Base-by-base conservation (phyloP, 768 basidiomycete genomes). In the Psilocybe subaeruginosa region DNA sequence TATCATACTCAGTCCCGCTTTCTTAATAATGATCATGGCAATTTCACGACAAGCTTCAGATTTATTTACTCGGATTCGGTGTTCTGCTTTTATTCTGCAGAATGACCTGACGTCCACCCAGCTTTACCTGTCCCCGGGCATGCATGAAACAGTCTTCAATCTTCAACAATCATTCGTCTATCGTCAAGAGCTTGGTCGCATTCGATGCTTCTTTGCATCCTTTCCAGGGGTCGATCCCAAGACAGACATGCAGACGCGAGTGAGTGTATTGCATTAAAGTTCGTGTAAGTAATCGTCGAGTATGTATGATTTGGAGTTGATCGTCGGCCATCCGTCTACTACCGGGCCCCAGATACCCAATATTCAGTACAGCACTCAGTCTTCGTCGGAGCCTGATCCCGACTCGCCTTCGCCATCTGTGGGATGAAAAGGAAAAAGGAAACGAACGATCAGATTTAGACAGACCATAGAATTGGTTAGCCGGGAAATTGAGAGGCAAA, bases 341-440 rank as follows among this genome's bases (percentile, higher is more conserved):
- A 11, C 19, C 46, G 23, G 23, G 23, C 23, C 23, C 23, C 23
- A 23, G 23, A 23, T 23, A 23, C 23, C 23, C 23, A 23, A 23
- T 23, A 23, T 23, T 23, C 23, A 23, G 23, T 23, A 23, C 23
- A 23, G 23, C 2, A 23, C 12, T 60, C 48, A 60, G 41, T 64
- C 63, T 19, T 68, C 67, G 4, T 71, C 73, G 23, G 72, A 72
- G 17, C 63, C 69, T 8, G 71, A 73, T 9, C 64, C 70, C 3
- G 66, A 60, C 4, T 60, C 72, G 35, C 66, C 73, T 31, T 74
- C 71, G 47, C 69, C 75, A 63, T 73, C 72, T 69, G 51, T 46
- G 11, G 23, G 23, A 2, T 23, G 2, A 2, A 48, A 29, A 51
- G 56, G 14, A 11, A 33, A 56, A 43, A 17, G 16, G 12, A 8